phyloP scores from a whole-genome alignment of 495 filamentous ascomycete species.

The Neurospora sp. region DNA sequence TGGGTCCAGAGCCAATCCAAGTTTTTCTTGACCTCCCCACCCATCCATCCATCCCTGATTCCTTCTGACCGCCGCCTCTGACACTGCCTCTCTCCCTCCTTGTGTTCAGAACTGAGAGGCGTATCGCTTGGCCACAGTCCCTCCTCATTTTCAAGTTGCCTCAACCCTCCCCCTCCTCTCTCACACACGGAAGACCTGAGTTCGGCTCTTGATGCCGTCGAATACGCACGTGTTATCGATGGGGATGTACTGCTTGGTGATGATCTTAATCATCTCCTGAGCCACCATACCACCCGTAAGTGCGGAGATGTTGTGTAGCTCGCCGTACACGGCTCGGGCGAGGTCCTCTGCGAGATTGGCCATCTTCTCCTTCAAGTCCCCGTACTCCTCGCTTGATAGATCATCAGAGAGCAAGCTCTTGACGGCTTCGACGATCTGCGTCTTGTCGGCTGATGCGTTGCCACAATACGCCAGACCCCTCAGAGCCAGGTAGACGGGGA shows the following conservation, averaged over 20 bases:
- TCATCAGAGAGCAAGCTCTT: constrained; percentile 23
- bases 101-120: not conserved
- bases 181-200: constrained; percentile 53
- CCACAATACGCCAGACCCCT: constrained; percentile 39
- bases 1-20: not conserved
- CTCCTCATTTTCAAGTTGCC: not conserved
- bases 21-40: not conserved
- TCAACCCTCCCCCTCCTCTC: not conserved
- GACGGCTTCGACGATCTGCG: constrained; percentile 24
- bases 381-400: not conserved
- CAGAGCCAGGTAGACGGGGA: constrained; percentile 70
- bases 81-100: not conserved
- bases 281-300: constrained; percentile 85
- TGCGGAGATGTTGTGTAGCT: constrained; percentile 91
- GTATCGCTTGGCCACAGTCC: not conserved
- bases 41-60: not conserved
- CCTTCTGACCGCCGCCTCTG: not conserved
- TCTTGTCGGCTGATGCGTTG: constrained; percentile 36
- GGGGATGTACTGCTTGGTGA: constrained; percentile 94
- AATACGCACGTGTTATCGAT: constrained; percentile 90
- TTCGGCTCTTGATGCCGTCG: constrained; percentile 76
- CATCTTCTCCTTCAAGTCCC: not conserved
- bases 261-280: constrained; percentile 91
- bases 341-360: constrained; percentile 44
- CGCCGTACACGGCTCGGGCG: constrained; percentile 67